Evolutionary conservation across 2,329 filamentous ascomycete genomes (phyloP), one percentile per base, ranked within the genome.

Genomic region (Alternaria hordeiaustralica): DNA sequence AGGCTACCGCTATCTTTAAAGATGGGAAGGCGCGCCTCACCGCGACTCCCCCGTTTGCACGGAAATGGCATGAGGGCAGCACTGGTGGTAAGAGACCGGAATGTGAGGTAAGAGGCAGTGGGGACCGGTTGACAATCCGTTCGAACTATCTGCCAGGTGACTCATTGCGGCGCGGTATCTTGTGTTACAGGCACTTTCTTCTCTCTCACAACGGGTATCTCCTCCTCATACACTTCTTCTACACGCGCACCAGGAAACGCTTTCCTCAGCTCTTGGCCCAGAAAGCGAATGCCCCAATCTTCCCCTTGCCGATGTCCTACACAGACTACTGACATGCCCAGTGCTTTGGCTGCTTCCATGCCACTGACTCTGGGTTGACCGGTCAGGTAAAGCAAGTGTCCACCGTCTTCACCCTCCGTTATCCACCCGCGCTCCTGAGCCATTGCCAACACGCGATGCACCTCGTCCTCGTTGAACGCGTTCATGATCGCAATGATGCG

Each of bases 241-340:
- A 82, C 76, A 8, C 61, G 59, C 15, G 79, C 41, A 6, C 53
- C 60, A 2, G 79, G 78, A 55, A 78, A 82, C 10, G 71, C 67
- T 5, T 54, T 61, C 12, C 76, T 69, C 4, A 82, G 15, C 6
- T 66, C 58, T 13, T 58, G 61, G 12, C 75, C 78, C 18, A 81
- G 61, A 49, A 73, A 79, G 18, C 72, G 64, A n/a, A 82, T 78
- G 0, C 80, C 80, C 79, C 80, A 82, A 20, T 81, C 78, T 58
- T 82, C 80, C 12, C 77, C 77, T 15, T 71, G 68, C 1, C 74
- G 71, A 62, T 82, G 79, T 3, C 80, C 79, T 9, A 82, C 79
- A 54, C 80, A 82, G 5, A 74, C 72, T 13, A 79, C 78, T 11
- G 75, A 75, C 68, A 81, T 73, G 11, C 75, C 75, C 20, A 69